Base-by-base conservation (phyloP, 495 filamentous ascomycete genomes). In the Monascus purpureus region DNA sequence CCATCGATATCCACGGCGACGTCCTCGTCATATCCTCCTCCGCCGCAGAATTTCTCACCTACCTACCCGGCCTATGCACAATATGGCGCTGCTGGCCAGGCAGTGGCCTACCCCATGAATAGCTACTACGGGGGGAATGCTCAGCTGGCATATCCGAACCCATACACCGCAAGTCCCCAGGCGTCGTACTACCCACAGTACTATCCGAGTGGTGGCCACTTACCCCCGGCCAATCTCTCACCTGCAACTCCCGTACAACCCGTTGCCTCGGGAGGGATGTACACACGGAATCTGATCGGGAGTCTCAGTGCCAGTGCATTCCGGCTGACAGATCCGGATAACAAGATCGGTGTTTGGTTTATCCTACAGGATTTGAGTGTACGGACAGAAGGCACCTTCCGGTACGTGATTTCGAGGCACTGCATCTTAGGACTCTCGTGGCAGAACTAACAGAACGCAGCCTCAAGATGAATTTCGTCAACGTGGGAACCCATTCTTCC, bases 291-390 rank as follows among this genome's bases (percentile, higher is more conserved):
- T 47, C 71, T 97, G 27, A 96, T 97, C 37, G 90, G 90, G 11
- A 93, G 84, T 49, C 63, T 94, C 16, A 78, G 81, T 28, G 87
- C 86, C 28, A 93, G 83, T 50, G 90, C 90, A 2, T 92, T 88
- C 52, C 74, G 81, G 29, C 65, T 97, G 32, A 76, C 72, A 0
- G 86, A 97, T 38, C 72, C 77, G 0, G 71, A 81, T 25, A 78
- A 85, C 40, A 81, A 85, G 50, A 77, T 84, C 36, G 86, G 86
- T 7, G 86, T 93, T 28, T 97, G 90, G 90, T 97, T 97, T 42
- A 82, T 97, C 38, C 63, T 96, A 25, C 90, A 95, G 54, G 90
- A 97, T 63, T 59, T 97, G 8, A 93, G 84, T 45, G 87, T 97
- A 16, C 67, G 90, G 28, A 94, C 85, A 6, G 90, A 97, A 52